Base-by-base conservation (phyloP, 2,329 filamentous ascomycete genomes). In the Nemania abortiva region DNA sequence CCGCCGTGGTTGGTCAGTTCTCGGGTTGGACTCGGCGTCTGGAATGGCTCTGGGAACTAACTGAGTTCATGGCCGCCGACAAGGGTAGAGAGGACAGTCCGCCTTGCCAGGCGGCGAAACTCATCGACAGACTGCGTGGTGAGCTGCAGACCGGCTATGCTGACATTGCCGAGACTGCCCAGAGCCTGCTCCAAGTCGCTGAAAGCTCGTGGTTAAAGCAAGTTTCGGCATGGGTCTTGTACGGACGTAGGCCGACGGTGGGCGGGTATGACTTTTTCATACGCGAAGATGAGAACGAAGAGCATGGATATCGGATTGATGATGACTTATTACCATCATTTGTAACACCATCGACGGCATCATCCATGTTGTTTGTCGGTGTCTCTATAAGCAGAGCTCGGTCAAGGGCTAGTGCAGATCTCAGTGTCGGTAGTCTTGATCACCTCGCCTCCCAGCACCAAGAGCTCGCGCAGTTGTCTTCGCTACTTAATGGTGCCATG, bases 181-280 rank as follows among this genome's bases (percentile, higher is more conserved):
- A 89, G 71, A 89, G 91, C 67, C 83, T 98, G 42, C 87, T 93
- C n/a, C 87, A 84, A 15, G 86, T 93, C 24, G 95, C 94, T 0
- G 95, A 99, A 82, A 92, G 89, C 34, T 92, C 95, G 9, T 99
- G 96, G 96, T 83, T 98, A 77, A 92, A 94, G 79, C 94, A 97
- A 77, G 86, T 97, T 11, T 92, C 94, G 3, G 92, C 92, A 29
- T 99, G 95, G 95, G 86, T 98, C 9, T 82, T 98, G 15, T 97
- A 97, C 79, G 96, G 96, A 5, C 89, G 92, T 59, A 82, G 97
- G 66, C 95, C 95, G 0, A 87, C 86, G 15, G 90, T 93, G 77
- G 94, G 93, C 2, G 87, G 86, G 5, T 86, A 88, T n/a, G 95
- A 98, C 80, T 98, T 98, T 78, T 97, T 97, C 78, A 89, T 98